These are phyloP conservation scores for Cucurbita argyrosperma DNA, from an alignment of 306 rosid genomes.

Conservation along the genomic window DNA sequence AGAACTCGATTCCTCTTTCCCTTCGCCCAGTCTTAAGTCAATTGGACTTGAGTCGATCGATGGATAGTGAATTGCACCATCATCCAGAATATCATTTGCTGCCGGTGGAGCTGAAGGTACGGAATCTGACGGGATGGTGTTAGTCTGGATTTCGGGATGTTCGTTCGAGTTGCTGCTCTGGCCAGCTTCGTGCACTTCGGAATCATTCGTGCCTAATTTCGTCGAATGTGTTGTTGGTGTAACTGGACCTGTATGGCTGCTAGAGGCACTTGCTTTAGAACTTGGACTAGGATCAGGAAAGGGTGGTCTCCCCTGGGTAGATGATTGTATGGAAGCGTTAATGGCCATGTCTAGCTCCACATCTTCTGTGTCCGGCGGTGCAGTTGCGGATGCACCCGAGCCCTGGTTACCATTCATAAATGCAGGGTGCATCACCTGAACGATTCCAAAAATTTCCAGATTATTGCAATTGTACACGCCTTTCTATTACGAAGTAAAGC, in stretches of 20 bases:
- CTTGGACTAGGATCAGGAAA: constrained; percentile 23
- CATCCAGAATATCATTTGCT: constrained; percentile 21
- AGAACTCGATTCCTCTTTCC: constrained; percentile 31
- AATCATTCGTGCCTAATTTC: constrained; percentile 11
- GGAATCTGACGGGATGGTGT: constrained; percentile 10
- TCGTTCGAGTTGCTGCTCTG: constrained; percentile 16
- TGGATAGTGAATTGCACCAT: constrained; percentile 60
- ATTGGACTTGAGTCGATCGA: constrained; percentile 54
- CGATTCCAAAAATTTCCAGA: constrained; percentile 7
- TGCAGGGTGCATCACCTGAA: constrained; percentile 45
- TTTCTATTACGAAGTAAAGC: not conserved
- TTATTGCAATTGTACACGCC: not conserved
- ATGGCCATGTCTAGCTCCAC: constrained; percentile 53
- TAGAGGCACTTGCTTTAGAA: constrained; percentile 51
- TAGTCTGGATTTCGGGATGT: constrained; percentile 11
- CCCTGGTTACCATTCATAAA: constrained; percentile 40
- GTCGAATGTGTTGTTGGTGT: constrained; percentile 14
- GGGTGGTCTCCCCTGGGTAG: constrained; percentile 40
- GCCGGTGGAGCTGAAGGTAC: constrained; percentile 61
- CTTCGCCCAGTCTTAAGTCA: constrained; percentile 18
- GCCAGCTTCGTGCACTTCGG: constrained; percentile 19
- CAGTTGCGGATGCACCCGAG: constrained; percentile 42
- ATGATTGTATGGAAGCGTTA: constrained; percentile 54
- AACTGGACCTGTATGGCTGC: constrained; percentile 24
- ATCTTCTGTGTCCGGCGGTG: constrained; percentile 68